Evolutionary conservation across 768 basidiomycete species (phyloP), one percentile per base, ranked within the genome.

Genomic region (Pluteus cervinus): DNA sequence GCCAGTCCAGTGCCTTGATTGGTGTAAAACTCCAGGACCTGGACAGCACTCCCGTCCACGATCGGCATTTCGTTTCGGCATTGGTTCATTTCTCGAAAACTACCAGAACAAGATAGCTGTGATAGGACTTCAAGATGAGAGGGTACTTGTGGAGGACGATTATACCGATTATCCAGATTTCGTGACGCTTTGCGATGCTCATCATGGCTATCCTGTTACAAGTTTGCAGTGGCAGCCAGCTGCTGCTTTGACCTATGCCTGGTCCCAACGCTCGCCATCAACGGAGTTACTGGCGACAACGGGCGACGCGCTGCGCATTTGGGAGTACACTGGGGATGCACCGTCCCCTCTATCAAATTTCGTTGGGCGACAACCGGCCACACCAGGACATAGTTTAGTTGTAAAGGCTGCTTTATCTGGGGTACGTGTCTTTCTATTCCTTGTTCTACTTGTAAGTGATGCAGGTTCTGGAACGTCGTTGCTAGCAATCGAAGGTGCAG

Each of bases 221-320:
- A 85, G 80, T 57, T 61, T 97, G 33, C 90, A 86, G 51, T 98
- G 92, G 87, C 91, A 96, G 48, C 96, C 96, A 12, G 71, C 75
- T 4, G 73, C 76, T 18, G 69, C 86, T 15, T 62, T 69, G 21
- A 71, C 66, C 29, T 75, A 76, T 54, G 56, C 67, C 29, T 87
- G 87, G 85, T 68, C 76, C 5, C 76, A 79, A 57, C 86, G 81
- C 56, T 68, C 73, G 4, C 61, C 70, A 6, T 61, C 64, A 33
- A 71, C 85, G 32, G 96, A 99, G 59, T 62, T 96, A 32, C 68
- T 99, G 7, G 94, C 94, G 8, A 94, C 91, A 5, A 94, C 91
- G 1, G 90, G 89, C 18, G 96, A 98, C 61, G 89, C 89, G 33
- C 58, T 99, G 51, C 71, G 92, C 47, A 76, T 99, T 36, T 98